phyloP scores from a whole-genome alignment of 257 asterid genomes.

The Fraxinus cuspidata region DNA sequence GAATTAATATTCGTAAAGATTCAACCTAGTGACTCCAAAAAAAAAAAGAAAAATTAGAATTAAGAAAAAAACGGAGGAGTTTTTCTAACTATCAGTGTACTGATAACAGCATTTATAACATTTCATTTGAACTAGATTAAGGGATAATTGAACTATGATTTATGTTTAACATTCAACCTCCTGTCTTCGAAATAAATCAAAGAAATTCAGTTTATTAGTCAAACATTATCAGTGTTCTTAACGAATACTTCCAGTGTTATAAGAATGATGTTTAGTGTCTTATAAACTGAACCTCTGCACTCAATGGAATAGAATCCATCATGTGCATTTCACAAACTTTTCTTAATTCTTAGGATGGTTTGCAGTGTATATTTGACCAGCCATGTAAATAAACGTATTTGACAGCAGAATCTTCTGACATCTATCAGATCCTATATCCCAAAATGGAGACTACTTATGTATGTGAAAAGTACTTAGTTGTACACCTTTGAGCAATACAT shows the following conservation, averaged over 20 bases:
- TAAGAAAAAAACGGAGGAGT: neutral
- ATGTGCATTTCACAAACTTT: neutral
- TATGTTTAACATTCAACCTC: neutral
- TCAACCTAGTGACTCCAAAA: no score
- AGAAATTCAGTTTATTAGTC: neutral
- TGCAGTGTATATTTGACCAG: neutral
- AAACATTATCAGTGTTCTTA: neutral
- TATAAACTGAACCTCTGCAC: neutral
- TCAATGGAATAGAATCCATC: neutral
- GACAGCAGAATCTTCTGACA: neutral
- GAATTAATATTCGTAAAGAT: no score
- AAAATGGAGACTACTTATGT: neutral
- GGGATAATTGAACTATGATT: neutral
- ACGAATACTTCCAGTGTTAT: neutral
- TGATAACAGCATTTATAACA: neutral
- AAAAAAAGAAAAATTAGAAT: no score
- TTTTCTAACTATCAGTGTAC: neutral
- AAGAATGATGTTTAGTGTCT: neutral
- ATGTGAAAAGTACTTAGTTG: neutral
- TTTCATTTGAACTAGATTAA: neutral
- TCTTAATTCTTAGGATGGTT: neutral
- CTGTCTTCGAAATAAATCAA: neutral
- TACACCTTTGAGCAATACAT: conserved; percentile 6
- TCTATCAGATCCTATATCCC: neutral
- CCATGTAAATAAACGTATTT: neutral